A percentile compares a stretch with the other conserved stretches of the same genome.
Evolutionary conservation across 129 eudicot genomes (phyloP).

Genomic region (Dittrichia graveolens): DNA sequence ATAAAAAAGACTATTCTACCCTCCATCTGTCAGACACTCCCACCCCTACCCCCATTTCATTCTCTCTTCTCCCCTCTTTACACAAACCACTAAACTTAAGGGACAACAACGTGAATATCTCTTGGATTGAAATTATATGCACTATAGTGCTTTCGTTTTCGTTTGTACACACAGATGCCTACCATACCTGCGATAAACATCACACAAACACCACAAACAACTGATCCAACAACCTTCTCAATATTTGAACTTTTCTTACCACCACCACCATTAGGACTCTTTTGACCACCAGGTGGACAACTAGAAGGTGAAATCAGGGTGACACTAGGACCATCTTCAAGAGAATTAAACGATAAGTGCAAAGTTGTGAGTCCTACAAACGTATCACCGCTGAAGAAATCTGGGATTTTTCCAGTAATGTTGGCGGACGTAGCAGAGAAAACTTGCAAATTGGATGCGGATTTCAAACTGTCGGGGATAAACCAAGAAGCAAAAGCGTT

Average conservation of each 20-base stretch:
- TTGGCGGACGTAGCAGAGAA: constrained; percentile 64
- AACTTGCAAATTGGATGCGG: constrained; percentile 44
- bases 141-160: constrained; percentile 46
- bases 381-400: constrained; percentile 48
- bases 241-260: constrained; percentile 41
- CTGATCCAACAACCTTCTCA: constrained; percentile 61
- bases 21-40: too few species aligned
- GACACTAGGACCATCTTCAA: constrained; percentile 44
- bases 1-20: too few species aligned
- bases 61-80: too few species aligned
- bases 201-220: constrained; percentile 58
- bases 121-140: too few species aligned
- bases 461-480: constrained; percentile 52
- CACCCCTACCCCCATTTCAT: too few species aligned
- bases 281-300: constrained; percentile 19
- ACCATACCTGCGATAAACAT: constrained; percentile 46
- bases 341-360: constrained; percentile 50
- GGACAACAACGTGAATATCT: too few species aligned
- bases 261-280: constrained; percentile 19
- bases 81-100: too few species aligned
- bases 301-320: constrained; percentile 46
- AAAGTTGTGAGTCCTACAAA: constrained; percentile 53
- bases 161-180: constrained; percentile 49
- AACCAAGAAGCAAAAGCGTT: constrained; percentile 54
- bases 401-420: constrained; percentile 64